A percentile compares a stretch with the other conserved stretches of the same genome.
Evolutionary conservation across 2,329 filamentous ascomycete genomes (phyloP).

Genomic region (Daldinia sp.): DNA sequence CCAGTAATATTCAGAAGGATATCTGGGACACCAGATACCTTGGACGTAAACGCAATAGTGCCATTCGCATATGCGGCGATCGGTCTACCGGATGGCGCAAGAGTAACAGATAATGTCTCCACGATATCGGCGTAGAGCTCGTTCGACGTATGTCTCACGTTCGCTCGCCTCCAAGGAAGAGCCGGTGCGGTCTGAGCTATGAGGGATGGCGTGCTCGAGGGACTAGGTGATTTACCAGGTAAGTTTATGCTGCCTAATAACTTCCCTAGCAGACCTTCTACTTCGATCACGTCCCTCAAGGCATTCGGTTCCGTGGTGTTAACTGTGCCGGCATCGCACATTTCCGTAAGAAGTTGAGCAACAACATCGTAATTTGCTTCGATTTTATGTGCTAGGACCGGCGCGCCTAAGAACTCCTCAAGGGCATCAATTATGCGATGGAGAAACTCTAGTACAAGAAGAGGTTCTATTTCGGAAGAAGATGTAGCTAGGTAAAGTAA

Average conservation of each 20-base stretch:
- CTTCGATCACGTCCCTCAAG: slow-evolving; percentile 87
- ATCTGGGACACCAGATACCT: slow-evolving; percentile 94
- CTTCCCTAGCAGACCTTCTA: slow-evolving; percentile 89
- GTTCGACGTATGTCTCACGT: slow-evolving; percentile 95
- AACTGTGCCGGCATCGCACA: slow-evolving; percentile 93
- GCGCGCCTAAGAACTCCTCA: slow-evolving; percentile 92
- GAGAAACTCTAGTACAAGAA: slow-evolving; percentile 91
- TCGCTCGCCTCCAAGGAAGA: slow-evolving; percentile 87
- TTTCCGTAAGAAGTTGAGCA: slow-evolving; percentile 90
- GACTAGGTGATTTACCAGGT: slow-evolving; percentile 63
- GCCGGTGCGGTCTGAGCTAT: slow-evolving; percentile 59
- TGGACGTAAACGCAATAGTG: slow-evolving; percentile 92
- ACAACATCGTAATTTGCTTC: slow-evolving; percentile 92
- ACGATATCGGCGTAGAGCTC: slow-evolving; percentile 97
- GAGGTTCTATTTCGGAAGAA: slow-evolving; percentile 86
- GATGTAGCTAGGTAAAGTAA: slow-evolving; percentile 85
- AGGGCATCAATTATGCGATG: slow-evolving; percentile 92
- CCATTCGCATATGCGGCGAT: slow-evolving; percentile 89
- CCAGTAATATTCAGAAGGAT: slow-evolving; percentile 82
- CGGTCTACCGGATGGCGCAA: slow-evolving; percentile 88
- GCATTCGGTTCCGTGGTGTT: slow-evolving; percentile 94
- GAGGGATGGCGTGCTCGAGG: slow-evolving; percentile 52
- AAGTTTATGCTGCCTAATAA: slow-evolving; percentile 86
- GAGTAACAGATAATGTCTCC: slow-evolving; percentile 85
- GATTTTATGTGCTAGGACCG: slow-evolving; percentile 84